These are phyloP conservation scores for Drechslera avenae DNA, from an alignment of 2,329 filamentous ascomycete species.

Conservation along the genomic window DNA sequence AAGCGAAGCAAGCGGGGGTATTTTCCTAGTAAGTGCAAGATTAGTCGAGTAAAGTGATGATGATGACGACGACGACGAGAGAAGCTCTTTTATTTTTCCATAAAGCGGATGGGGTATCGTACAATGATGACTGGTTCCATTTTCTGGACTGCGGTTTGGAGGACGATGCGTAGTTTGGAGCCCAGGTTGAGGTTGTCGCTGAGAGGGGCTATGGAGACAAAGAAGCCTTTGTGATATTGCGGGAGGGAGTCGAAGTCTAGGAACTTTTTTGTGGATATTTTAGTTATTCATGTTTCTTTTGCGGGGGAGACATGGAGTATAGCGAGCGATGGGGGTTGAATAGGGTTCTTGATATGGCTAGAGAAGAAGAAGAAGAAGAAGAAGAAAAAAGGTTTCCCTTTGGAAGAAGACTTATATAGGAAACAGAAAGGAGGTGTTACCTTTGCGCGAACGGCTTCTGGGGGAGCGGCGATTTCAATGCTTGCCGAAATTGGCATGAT, in stretches of 20 bases:
- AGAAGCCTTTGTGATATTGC: constrained; percentile 18
- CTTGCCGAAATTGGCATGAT: constrained; percentile 17
- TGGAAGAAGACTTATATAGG: too few species aligned
- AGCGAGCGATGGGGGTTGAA: too few species aligned
- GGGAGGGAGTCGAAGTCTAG: constrained; percentile 20
- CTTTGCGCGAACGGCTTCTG: constrained; percentile 18
- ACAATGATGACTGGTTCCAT: constrained; percentile 16
- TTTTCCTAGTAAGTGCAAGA: constrained; percentile 11
- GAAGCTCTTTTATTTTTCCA: too few species aligned
- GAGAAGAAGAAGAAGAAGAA: too few species aligned
- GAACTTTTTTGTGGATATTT: constrained; percentile 1
- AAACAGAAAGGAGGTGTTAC: constrained; percentile 1
- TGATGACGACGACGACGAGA: not conserved
- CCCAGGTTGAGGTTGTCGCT: constrained; percentile 9
- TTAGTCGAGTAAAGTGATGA: not conserved
- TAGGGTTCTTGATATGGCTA: too few species aligned
- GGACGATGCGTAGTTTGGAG: constrained; percentile 18
- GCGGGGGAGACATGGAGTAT: not conserved
- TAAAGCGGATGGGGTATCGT: too few species aligned
- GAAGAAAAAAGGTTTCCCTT: too few species aligned
- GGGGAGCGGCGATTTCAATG: constrained; percentile 26
- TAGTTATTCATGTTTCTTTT: not conserved
- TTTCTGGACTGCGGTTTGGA: constrained; percentile 8
- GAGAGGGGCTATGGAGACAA: constrained; percentile 22
- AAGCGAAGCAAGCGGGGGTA: constrained; percentile 13